Evolutionary conservation across 139 green algal species (phyloP).

Genomic region (Tetraselmis striata): DNA sequence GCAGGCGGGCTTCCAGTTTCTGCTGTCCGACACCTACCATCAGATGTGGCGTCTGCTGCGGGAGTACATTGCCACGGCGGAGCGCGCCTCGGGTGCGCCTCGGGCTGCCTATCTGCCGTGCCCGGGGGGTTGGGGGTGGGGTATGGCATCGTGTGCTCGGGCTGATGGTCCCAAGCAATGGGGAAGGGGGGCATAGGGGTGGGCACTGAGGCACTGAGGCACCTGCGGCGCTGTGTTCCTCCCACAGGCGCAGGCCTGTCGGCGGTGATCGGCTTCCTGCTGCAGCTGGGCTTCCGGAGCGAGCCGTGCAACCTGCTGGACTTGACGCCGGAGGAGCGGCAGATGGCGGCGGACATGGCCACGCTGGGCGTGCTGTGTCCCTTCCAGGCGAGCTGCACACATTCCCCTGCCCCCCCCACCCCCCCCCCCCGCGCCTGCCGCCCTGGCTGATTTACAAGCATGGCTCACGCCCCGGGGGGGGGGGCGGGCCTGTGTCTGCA

Average conservation of each 20-base stretch:
- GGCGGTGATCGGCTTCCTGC: conserved; percentile 64
- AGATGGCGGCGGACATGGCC: conserved; percentile 61
- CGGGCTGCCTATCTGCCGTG: neutral
- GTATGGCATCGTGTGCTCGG: no score
- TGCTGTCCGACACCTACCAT: conserved; percentile 61
- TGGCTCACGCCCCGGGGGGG: no score
- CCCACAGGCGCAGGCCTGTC: conserved; percentile 37
- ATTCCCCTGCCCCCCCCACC: no score
- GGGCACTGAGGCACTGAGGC: no score
- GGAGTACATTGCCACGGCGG: conserved; percentile 60
- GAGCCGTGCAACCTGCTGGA: conserved; percentile 30
- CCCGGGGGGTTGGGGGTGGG: neutral
- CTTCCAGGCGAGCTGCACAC: conserved; percentile 40
- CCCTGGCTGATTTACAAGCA: no score
- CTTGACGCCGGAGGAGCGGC: conserved; percentile 31
- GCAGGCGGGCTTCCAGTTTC: conserved; percentile 66
- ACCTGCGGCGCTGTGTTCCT: neutral
- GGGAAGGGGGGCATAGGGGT: neutral
- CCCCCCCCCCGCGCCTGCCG: no score
- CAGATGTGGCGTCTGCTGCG: conserved; percentile 79
- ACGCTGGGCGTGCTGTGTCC: conserved; percentile 61
- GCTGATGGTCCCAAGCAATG: neutral
- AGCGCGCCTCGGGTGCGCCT: conserved; percentile 19
- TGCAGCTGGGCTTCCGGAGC: conserved; percentile 75
- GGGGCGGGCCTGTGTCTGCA: no score